Evolutionary conservation across 768 basidiomycete species (phyloP).

Genomic region (Suillus cothurnatus): DNA sequence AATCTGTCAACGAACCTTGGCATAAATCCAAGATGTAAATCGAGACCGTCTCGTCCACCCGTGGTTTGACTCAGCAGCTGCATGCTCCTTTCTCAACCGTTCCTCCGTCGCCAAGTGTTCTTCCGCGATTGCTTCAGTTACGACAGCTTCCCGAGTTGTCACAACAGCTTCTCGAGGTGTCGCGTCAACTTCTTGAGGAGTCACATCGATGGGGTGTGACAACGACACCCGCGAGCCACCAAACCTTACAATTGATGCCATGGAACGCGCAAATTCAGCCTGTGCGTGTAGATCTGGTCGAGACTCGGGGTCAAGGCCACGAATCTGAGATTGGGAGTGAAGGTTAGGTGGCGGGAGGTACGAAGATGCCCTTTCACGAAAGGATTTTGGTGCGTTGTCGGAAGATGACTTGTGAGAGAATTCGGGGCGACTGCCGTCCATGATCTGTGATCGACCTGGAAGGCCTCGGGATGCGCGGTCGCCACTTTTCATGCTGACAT

Average conservation of each 20-base stretch:
- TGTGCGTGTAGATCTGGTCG: constrained; percentile 49
- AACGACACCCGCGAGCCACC: constrained; percentile 17
- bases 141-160: constrained; percentile 58
- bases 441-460: constrained; percentile 10
- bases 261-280: constrained; percentile 38
- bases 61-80: constrained; percentile 47
- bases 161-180: constrained; percentile 56
- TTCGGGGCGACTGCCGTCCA: constrained; percentile 1
- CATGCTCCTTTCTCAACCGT: constrained; percentile 56
- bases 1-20: constrained; percentile 25
- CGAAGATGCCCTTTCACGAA: constrained; percentile 12
- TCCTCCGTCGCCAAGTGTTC: constrained; percentile 60
- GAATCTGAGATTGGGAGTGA: background rate
- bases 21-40: constrained; percentile 70
- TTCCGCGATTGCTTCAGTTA: constrained; percentile 70
- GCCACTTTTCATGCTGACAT: constrained; percentile 5
- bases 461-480: constrained; percentile 6
- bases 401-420: constrained; percentile 5
- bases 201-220: constrained; percentile 43
- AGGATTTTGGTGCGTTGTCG: background rate
- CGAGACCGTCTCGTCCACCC: constrained; percentile 48
- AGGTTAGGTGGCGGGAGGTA: constrained; percentile 10
- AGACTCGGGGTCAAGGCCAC: constrained; percentile 36
- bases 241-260: constrained; percentile 17
- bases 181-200: constrained; percentile 18